A percentile compares a stretch with the other conserved stretches of the same genome.
These are phyloP conservation scores for Coleophoma crateriformis DNA, from an alignment of 2,329 filamentous ascomycete species.

Conservation along the genomic window DNA sequence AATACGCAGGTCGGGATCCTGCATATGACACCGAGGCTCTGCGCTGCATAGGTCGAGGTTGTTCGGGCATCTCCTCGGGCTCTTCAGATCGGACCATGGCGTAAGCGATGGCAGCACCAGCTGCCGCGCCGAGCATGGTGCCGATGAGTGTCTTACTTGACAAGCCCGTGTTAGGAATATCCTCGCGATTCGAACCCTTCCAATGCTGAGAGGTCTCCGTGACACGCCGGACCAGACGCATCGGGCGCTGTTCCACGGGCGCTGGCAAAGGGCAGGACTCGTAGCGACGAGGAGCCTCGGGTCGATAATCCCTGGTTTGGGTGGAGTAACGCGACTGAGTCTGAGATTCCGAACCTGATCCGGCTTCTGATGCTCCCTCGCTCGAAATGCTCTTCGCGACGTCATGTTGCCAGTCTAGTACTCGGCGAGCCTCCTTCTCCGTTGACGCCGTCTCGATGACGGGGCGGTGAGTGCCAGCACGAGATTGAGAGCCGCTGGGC, in stretches of 20 bases:
- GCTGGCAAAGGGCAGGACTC: constrained; percentile 1
- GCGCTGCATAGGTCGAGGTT: not conserved
- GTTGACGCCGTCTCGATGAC: constrained; percentile 18
- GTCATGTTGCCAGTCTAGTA: constrained; percentile 38
- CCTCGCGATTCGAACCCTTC: not conserved
- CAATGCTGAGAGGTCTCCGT: constrained; percentile 6
- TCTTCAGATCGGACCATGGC: constrained; percentile 59
- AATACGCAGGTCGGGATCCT: not conserved
- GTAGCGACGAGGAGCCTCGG: constrained; percentile 4
- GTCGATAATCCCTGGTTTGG: not conserved
- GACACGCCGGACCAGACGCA: constrained; percentile 3
- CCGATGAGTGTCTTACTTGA: constrained; percentile 64
- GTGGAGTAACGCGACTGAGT: not conserved
- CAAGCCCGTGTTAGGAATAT: constrained; percentile 27
- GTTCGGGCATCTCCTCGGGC: constrained; percentile 6
- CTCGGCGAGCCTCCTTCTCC: constrained; percentile 26
- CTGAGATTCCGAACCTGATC: not conserved
- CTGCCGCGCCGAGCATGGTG: constrained; percentile 72
- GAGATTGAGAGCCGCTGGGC: not conserved
- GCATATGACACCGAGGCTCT: not conserved
- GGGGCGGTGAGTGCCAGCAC: not conserved
- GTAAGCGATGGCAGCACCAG: constrained; percentile 72
- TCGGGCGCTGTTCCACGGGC: not conserved
- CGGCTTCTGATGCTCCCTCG: not conserved
- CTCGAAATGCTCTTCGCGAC: constrained; percentile 25